These are phyloP conservation scores for Pythium dissimile DNA, from an alignment of 352 stramenopile species.

Conservation along the genomic window DNA sequence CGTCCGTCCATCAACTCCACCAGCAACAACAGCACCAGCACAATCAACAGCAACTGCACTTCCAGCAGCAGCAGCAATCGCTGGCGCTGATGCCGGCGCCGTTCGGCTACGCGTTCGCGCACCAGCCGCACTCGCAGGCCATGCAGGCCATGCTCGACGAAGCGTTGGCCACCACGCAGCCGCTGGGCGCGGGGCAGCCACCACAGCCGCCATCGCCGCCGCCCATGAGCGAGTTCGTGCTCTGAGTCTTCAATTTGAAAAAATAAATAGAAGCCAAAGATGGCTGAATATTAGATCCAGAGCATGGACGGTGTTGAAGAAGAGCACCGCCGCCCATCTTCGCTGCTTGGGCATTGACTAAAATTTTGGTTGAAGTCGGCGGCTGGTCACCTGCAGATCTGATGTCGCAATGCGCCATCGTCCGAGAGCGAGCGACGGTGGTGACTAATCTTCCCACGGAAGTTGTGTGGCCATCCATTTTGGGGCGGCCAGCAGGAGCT, in stretches of 20 bases:
- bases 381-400: too few species aligned
- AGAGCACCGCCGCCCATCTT: background rate
- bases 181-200: background rate
- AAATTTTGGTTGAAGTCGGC: background rate
- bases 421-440: background rate
- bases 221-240: conserved; percentile 21
- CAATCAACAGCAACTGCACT: background rate
- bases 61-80: background rate
- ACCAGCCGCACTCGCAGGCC: conserved; percentile 8
- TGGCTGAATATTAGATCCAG: background rate
- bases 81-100: conserved; percentile 11
- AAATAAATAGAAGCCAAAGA: too few species aligned
- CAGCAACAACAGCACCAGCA: background rate
- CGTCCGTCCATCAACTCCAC: too few species aligned
- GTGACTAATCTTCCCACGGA: background rate
- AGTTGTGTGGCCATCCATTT: background rate
- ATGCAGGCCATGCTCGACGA: conserved; percentile 21
- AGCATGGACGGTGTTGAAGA: background rate
- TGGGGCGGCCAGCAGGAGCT: background rate
- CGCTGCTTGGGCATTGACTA: background rate
- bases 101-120: conserved; percentile 10
- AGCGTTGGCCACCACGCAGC: conserved; percentile 14
- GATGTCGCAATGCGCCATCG: too few species aligned
- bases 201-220: conserved; percentile 2
- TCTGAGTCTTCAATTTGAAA: conserved; percentile 5